Base-by-base conservation (phyloP, 2,329 filamentous ascomycete species). In the Pseudogymnoascus sp. region DNA sequence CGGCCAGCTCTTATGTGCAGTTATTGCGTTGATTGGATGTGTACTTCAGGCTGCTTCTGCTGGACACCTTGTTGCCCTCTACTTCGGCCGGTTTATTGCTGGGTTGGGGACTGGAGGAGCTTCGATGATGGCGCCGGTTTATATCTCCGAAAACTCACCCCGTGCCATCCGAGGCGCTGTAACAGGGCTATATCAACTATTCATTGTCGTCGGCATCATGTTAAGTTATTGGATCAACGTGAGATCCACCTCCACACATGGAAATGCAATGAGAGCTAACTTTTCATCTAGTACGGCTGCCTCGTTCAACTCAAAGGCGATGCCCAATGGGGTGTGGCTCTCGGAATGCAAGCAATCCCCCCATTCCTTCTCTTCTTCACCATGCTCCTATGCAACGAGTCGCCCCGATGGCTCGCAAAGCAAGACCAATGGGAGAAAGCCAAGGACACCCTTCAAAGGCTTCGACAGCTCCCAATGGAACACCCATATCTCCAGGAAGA, bases 351-450 rank as follows among this genome's bases (percentile, higher is more conserved):
- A 31, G 31, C 44, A 6, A 76, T 89, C 1, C 86, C 86, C 0
- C 84, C 85, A 3, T 67, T 84, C 4, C 73, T 87, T 25, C 78
- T 89, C 2, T 79, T 85, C 64, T 60, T 75, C 42, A 79, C 82
- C 67, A 89, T 89, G 82, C 70, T 83, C 2, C 73, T 87, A 55
- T 85, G 83, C 77, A 81, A 83, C 68, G 86, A 89, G 68, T 86
- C 83, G 0, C 85, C 85, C 3, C 79, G 86, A 55, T 88, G 83
- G 78, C 78, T 88, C 2, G 86, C 85, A 17, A 84, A 84, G 63
- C 79, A 82, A 68, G 84, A 88, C 69, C 78, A 80, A 48, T 87
- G 84, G 84, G 85, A 88, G 65, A 79, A 86, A 62, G 82, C 85
- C 12, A 81, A 80, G 48, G 62, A 60, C 0, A 79, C 83, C 1